Evolutionary conservation across 805 yeast genomes (phyloP), one percentile per base, ranked within the genome.

Genomic region (Candida silvicultrix): DNA sequence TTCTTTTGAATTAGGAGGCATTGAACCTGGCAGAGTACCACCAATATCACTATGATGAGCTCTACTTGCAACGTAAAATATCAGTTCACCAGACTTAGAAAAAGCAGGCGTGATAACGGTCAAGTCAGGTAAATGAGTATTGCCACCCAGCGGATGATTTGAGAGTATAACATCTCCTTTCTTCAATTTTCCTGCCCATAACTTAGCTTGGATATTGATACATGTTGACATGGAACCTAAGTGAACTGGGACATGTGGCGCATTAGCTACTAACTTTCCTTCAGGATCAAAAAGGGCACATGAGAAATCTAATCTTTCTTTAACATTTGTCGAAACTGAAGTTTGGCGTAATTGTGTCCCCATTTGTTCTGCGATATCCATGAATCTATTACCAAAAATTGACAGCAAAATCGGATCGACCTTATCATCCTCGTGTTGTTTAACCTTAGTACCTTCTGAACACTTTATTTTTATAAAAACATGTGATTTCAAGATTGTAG

Each of bases 31-130:
- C 32, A 88, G 67, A 47, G 84, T 78, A 14, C 96, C 95, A 16
- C 98, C 97, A 58, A 92, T 90, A 64, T 90, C 98, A 6, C 97
- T 90, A 66, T 92, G 98, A 66, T 90, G 98, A 2, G 97, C 97
- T 52, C 98, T 74, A 0, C 96, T 83, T 0, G 97, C 98, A 14
- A 88, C 89, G 72, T 88, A 90, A 62, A 90, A 90, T 23, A 89
- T 77, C 32, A 88, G 74, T 44, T 69, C 63, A 20, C 68, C 71
- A 22, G 71, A 71, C n/a, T 78, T 70, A 59, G 31, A 28, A 28
- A 88, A 85, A 2, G 90, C 89, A 0, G 98, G 98, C 0, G 97
- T 86, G 40, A 92, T 82, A 12, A 90, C 95, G 0, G 97, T 90
- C 52, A 90, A 89, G 66, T 87, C 96, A 0, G 95, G 95, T 48